phyloP scores from a whole-genome alignment of 805 yeast genomes.

The Lipomyces spencermartinsiae region DNA sequence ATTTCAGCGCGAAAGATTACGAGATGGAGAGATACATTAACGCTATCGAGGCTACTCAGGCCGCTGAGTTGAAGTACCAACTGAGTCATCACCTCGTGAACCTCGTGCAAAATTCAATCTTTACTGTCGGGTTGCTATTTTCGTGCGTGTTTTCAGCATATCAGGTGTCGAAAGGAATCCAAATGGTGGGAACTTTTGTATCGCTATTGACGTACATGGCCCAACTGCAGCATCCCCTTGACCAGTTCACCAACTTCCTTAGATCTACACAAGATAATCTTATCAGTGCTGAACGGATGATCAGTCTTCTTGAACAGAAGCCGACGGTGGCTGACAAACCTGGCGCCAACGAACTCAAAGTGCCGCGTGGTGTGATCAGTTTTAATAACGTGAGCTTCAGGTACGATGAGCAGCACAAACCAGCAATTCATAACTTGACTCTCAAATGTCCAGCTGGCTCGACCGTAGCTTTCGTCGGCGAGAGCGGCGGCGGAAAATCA shows the following conservation, averaged over 20 bases:
- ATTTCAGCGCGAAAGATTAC: constrained; percentile 35
- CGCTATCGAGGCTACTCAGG: constrained; percentile 24
- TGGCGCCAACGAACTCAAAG: constrained; percentile 15
- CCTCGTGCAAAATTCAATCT: constrained; percentile 30
- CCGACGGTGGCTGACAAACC: constrained; percentile 28
- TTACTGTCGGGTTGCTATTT: constrained; percentile 28
- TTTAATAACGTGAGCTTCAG: constrained; percentile 70
- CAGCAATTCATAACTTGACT: constrained; percentile 64
- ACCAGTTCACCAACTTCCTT: constrained; percentile 27
- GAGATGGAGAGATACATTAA: constrained; percentile 29
- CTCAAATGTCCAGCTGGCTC: constrained; percentile 76
- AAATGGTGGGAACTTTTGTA: constrained; percentile 35
- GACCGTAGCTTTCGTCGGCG: constrained; percentile 92
- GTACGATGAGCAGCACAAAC: constrained; percentile 67
- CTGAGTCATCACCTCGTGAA: constrained; percentile 19
- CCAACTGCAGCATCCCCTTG: constrained; percentile 36
- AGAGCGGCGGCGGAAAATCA: constrained; percentile 94
- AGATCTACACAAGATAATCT: constrained; percentile 32
- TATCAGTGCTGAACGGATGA: constrained; percentile 33
- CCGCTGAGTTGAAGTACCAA: constrained; percentile 20
- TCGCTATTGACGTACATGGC: constrained; percentile 33
- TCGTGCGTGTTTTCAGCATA: constrained; percentile 32
- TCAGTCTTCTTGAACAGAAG: constrained; percentile 27
- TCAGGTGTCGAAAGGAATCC: constrained; percentile 24
- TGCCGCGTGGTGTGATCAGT: constrained; percentile 48